Percentiles rank a stretch among this genome's conserved stretches.
Conservation (phyloP, 352 stramenopile species). For the Salisapilia sapeloensis region DNA sequence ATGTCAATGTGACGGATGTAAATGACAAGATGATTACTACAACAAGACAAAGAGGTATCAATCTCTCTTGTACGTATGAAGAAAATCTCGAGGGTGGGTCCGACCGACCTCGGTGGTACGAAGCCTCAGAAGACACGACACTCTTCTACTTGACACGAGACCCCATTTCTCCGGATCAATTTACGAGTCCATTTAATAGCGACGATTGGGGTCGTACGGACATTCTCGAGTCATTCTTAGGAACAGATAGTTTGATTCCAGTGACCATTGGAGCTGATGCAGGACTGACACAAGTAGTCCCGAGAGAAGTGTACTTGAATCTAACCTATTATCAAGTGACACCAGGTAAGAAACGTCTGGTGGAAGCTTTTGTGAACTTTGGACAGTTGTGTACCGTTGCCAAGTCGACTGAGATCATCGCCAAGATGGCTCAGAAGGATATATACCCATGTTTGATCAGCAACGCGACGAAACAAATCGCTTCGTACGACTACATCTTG, state of each 20-base stretch:
- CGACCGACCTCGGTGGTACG: constrained; percentile 80
- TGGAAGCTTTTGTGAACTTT: constrained; percentile 51
- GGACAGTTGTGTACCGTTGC: constrained; percentile 58
- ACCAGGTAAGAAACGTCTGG: constrained; percentile 37
- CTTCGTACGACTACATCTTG: constrained; percentile 66
- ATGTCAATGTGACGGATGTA: constrained; percentile 8
- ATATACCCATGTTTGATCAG: constrained; percentile 45
- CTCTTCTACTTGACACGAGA: constrained; percentile 83
- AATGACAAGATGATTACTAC: constrained; percentile 3
- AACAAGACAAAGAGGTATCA: constrained; percentile 41
- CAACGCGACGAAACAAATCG: constrained; percentile 38
- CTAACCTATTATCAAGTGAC: constrained; percentile 68
- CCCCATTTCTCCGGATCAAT: constrained; percentile 32
- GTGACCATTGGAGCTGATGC: constrained; percentile 33
- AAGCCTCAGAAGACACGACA: constrained; percentile 45
- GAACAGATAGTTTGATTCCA: constrained; percentile 51
- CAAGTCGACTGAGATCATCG: constrained; percentile 29
- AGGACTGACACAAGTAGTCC: constrained; percentile 29
- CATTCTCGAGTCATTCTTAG: constrained; percentile 23
- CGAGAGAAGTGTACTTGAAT: constrained; percentile 55
- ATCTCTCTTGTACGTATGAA: constrained; percentile 84
- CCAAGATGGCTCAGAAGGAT: constrained; percentile 48
- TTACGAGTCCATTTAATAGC: constrained; percentile 18
- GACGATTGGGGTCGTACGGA: constrained; percentile 40
- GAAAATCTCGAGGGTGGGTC: constrained; percentile 60